Base-by-base conservation (phyloP, 352 stramenopile species). In the Globisporangium spinosum region DNA sequence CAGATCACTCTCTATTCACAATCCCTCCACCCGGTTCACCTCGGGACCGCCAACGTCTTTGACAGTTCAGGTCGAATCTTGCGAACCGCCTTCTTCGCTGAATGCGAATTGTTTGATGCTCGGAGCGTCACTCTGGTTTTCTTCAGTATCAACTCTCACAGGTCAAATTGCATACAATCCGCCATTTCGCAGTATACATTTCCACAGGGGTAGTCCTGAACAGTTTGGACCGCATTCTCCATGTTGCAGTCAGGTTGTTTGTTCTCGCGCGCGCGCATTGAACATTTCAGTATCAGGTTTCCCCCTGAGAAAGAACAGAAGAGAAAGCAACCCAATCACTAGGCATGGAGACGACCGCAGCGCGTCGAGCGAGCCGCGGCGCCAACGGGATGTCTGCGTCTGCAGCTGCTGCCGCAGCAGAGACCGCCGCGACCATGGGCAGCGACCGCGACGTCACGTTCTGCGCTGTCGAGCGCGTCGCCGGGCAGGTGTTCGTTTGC, bases 391-490 rank as follows among this genome's bases (percentile, higher is more conserved):
- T 23, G 29, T 29, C 27, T 20, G 49, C 17, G 4, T 25, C 20
- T n/a, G 17, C n/a, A 22, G 13, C 32, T 56, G 20, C 38, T 35
- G 57, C 38, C n/a, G 22, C 27, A 8, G 43, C 63, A 45, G 60
- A 79, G 53, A 64, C 57, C 15, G 68, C 75, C 3, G 62, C 72
- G 25, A 6, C 56, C n/a, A 40, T 69, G 40, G 64, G 64, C 34
- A 66, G 55, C 53, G 58, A 65, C 58, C 54, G 65, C 58, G 77
- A 89, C 65, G 77, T 90, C 58, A 92, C 74, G 32, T 90, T 88
- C 74, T 90, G 83, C 74, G 45, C 78, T 20, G 63, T 93, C 8
- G 77, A 93, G 55, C 81, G 83, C 60, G 80, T 90, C 34, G 68
- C 64, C 59, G 65, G 58, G 27, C 81, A 79, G 62, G 67, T 75